Evolutionary conservation across 169 alveolate species (phyloP).

Genomic region (Cryptosporidium tyzzeri): DNA sequence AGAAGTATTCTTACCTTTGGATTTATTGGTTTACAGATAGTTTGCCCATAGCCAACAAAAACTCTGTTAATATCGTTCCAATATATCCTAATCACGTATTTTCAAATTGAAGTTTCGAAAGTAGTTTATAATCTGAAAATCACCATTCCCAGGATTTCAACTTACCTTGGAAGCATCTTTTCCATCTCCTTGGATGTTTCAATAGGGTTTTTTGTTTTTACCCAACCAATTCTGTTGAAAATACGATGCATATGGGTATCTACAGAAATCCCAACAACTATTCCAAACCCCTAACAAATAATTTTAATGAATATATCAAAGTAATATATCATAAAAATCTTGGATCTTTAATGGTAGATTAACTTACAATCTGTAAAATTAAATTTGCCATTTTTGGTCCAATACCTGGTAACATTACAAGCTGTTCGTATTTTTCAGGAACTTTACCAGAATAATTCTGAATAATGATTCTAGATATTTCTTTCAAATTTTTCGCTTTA

Average conservation of each 20-base stretch:
- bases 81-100: constrained; percentile 63
- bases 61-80: constrained; percentile 93
- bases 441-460: constrained; percentile 90
- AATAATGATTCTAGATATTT: constrained; percentile 86
- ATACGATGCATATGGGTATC: constrained; percentile 94
- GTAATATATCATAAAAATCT: background rate
- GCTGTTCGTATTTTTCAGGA: constrained; percentile 89
- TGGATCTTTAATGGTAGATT: background rate
- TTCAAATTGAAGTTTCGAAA: background rate
- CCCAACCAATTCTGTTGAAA: constrained; percentile 93
- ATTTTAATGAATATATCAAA: background rate
- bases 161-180: constrained; percentile 86
- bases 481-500: constrained; percentile 91
- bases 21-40: constrained; percentile 89
- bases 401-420: constrained; percentile 92
- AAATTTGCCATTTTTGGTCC: constrained; percentile 95
- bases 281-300: constrained; percentile 81
- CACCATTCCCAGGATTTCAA: background rate
- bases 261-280: constrained; percentile 92
- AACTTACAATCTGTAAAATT: constrained; percentile 88
- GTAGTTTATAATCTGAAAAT: background rate
- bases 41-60: constrained; percentile 97
- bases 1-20: constrained; percentile 77
- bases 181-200: constrained; percentile 91
- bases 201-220: constrained; percentile 91